A percentile compares a stretch with the other conserved stretches of the same genome.
These are phyloP conservation scores for Coemansia sp. DNA, from an alignment of 192 early-diverging fungal species.

Conservation along the genomic window DNA sequence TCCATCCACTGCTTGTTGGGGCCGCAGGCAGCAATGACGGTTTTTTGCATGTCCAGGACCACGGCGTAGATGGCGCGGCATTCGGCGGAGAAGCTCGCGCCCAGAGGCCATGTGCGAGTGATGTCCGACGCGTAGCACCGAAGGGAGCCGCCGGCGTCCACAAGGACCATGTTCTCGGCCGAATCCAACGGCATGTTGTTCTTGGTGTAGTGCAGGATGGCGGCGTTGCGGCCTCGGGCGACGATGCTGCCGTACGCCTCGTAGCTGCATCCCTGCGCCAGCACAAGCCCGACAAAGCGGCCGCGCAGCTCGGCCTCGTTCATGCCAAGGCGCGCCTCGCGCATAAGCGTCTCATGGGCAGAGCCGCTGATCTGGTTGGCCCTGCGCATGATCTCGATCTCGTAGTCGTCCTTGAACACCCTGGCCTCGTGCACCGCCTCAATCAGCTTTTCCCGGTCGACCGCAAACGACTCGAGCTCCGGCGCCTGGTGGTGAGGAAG, in stretches of 20 bases:
- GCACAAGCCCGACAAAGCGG: slow-evolving; percentile 71
- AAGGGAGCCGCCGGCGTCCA: slow-evolving; percentile 83
- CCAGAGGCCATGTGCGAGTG: slow-evolving; percentile 82
- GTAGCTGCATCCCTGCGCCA: slow-evolving; percentile 61
- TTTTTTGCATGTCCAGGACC: slow-evolving; percentile 79
- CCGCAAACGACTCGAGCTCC: slow-evolving; percentile 35
- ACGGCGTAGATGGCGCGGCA: slow-evolving; percentile 74
- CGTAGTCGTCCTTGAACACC: slow-evolving; percentile 72
- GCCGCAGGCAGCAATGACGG: slow-evolving; percentile 62
- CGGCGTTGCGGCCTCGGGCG: slow-evolving; percentile 70
- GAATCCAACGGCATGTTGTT: slow-evolving; percentile 62
- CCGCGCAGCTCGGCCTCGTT: slow-evolving; percentile 76
- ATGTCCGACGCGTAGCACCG: slow-evolving; percentile 86
- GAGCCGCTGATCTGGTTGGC: slow-evolving; percentile 71
- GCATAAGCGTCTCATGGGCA: slow-evolving; percentile 80
- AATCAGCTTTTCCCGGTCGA: slow-evolving; percentile 25
- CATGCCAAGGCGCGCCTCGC: slow-evolving; percentile 58
- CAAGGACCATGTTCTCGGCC: slow-evolving; percentile 61
- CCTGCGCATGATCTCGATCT: slow-evolving; percentile 73
- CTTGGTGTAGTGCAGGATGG: slow-evolving; percentile 79
- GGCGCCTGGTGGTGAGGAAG: slow-evolving; percentile 50
- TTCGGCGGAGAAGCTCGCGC: slow-evolving; percentile 67
- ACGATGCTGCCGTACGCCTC: slow-evolving; percentile 88
- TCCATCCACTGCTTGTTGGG: slow-evolving; percentile 81
- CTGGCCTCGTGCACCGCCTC: slow-evolving; percentile 73